These are phyloP conservation scores for Citrullus colocynthis DNA, from an alignment of 306 rosid genomes.

Conservation along the genomic window DNA sequence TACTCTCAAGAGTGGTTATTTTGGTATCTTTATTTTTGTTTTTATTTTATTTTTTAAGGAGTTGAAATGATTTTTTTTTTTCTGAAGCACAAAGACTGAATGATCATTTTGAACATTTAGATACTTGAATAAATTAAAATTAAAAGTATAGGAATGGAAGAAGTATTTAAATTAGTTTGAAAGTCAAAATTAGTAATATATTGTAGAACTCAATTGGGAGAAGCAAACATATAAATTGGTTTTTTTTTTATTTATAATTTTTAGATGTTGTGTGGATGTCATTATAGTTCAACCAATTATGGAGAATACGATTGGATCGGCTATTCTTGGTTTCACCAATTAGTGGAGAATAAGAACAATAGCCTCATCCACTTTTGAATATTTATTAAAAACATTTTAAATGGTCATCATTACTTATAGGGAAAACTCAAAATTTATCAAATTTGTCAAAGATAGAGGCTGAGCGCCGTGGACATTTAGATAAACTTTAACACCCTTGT, in stretches of 20 bases:
- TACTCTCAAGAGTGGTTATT: too few species aligned
- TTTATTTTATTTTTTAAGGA: too few species aligned
- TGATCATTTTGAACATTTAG: too few species aligned
- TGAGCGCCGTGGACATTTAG: not conserved
- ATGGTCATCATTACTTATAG: not conserved
- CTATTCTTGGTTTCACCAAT: not conserved
- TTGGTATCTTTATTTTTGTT: too few species aligned
- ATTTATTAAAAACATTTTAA: not conserved
- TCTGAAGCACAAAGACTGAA: too few species aligned
- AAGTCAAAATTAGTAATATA: too few species aligned
- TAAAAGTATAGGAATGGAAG: too few species aligned
- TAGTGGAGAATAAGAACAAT: not conserved
- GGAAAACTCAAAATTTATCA: not conserved
- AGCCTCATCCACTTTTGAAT: not conserved
- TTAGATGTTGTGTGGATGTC: not conserved
- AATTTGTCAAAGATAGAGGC: not conserved
- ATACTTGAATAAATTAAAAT: too few species aligned
- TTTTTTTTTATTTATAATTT: too few species aligned
- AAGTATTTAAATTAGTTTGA: too few species aligned
- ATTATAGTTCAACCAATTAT: not conserved
- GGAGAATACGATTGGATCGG: not conserved
- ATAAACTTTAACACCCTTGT: not conserved
- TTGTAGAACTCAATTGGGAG: too few species aligned
- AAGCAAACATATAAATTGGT: not conserved
- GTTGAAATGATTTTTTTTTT: too few species aligned